Evolutionary conservation across 208 protist species (phyloP), one percentile per base, ranked within the genome.

Genomic region (Sergeia podlipaevii): DNA sequence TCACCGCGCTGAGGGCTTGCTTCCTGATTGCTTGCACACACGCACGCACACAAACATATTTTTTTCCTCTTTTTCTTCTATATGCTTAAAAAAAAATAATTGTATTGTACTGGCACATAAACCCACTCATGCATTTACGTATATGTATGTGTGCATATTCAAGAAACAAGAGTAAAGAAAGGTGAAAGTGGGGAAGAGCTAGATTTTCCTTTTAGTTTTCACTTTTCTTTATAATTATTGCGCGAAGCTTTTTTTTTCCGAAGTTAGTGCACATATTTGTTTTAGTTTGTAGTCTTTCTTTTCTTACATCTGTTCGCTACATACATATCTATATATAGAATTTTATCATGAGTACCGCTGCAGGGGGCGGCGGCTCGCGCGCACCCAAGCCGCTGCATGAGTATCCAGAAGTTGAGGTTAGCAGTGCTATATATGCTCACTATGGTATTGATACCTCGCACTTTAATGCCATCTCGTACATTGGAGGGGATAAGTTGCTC

Each of bases 331-430:
- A 52, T 44, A 15, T 18, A 39, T 10, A 28, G 6, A 36, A 18
- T 13, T 18, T 33, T 39, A 8, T 21, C n/a, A n/a, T 15, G 26
- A 67, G 55, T 44, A 21, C 49, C 30, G 33, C 26, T 38, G 26
- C 37, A 42, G n/a, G 27, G 46, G 61, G 42, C n/a, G n/a, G n/a
- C n/a, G 7, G 17, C 34, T 30, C 32, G 18, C 2, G 68, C 68
- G 29, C 65, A 58, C 20, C n/a, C n/a, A 72, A 72, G 53, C 82
- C 82, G 46, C 57, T 95, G 37, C 89, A 95, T 48, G 59, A 75
- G 38, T 95, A 95, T 51, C 70, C 68, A 7, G 34, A 69, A 0
- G 63, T 56, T 1, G 33, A 70, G 18, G 42, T 74, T 29, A 44
- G 58, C 29, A 67, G 73, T 60, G 62, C 32, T 36, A n/a, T 69